Base-by-base conservation (phyloP, 106 monocot genomes). In the Allium sativum region DNA sequence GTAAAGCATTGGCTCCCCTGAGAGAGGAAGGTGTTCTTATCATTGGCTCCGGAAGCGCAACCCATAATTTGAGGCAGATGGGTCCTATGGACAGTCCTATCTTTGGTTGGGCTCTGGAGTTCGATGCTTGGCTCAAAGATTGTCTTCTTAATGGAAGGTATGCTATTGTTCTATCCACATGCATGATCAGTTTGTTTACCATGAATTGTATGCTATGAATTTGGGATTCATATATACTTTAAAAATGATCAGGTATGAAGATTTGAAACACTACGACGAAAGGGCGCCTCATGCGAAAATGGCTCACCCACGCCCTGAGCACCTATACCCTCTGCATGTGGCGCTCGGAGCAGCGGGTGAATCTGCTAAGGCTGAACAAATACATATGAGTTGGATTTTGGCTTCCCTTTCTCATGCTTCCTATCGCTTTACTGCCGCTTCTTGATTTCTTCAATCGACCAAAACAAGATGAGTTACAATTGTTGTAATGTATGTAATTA, bases 41-140 rank as follows among this genome's bases (percentile, higher is more conserved):
- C 15, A 18, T 93, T 54, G 93, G 93, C 3, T 93, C 93, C 7
- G 93, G 93, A 15, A 89, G 68, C 42, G 85, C 85, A 12, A 86
- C 89, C 1, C 93, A 93, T 57, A 93, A 93, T 65, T 65, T 93
- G 68, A 44, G 82, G 12, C 13, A 42, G 18, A 13, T 19, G 9
- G 85, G 52, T 9, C 71, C 15, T 0, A 69, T 76, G 5, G 67
- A 48, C 17, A 43, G 53, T 14, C 65, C 70, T 3, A 22, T 61
- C 45, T 44, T 72, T 9, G 60, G 21, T 4, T 86, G 93, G 93
- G 93, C 93, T 1, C 8, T 53, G 8, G 81, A 77, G 0, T 93
- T 89, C 40, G 85, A 85, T 44, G 7, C 58, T 5, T 93, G 93
- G 93, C 80, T 89, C 31, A 76, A 42, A 31, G 80, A 85, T 2